These are phyloP conservation scores for Manihot esculenta DNA, from an alignment of 441 rosid species.

Conservation along the genomic window DNA sequence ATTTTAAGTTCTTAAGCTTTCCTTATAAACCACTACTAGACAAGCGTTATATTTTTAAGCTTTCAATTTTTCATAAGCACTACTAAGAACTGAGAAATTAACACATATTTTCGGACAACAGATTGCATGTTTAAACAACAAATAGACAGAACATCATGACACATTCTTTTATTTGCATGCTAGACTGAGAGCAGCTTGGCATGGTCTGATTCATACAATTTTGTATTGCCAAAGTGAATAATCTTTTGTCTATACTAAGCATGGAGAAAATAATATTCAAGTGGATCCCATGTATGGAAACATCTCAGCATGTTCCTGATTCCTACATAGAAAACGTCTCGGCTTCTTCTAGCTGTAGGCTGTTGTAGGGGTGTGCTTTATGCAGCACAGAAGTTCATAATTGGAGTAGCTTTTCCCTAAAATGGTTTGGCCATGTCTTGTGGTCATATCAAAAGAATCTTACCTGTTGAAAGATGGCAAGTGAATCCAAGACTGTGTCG, in stretches of 20 bases:
- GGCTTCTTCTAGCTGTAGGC: slow-evolving; percentile 11
- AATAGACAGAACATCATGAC: no score
- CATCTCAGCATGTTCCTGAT: slow-evolving; percentile 21
- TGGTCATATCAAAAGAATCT: slow-evolving; percentile 27
- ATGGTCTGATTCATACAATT: no score
- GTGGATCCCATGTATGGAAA: slow-evolving; percentile 7
- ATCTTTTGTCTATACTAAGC: neutral
- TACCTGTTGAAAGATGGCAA: neutral
- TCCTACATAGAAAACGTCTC: slow-evolving; percentile 17
- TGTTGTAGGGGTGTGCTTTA: slow-evolving; percentile 7
- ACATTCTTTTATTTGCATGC: no score
- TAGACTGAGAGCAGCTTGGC: no score
- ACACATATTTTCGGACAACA: no score
- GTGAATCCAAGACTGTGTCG: slow-evolving; percentile 15
- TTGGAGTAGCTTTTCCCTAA: slow-evolving; percentile 3
- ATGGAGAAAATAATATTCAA: neutral
- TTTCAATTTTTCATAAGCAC: no score
- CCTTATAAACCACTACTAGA: no score
- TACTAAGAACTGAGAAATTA: no score
- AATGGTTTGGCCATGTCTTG: slow-evolving; percentile 7
- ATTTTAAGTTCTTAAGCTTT: no score
- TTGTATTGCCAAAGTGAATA: no score
- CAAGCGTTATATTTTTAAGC: no score
- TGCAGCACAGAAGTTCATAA: slow-evolving; percentile 9
- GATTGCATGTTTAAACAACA: no score